Conservation (phyloP, 768 basidiomycete genomes). For the Trametopsis cervina region DNA sequence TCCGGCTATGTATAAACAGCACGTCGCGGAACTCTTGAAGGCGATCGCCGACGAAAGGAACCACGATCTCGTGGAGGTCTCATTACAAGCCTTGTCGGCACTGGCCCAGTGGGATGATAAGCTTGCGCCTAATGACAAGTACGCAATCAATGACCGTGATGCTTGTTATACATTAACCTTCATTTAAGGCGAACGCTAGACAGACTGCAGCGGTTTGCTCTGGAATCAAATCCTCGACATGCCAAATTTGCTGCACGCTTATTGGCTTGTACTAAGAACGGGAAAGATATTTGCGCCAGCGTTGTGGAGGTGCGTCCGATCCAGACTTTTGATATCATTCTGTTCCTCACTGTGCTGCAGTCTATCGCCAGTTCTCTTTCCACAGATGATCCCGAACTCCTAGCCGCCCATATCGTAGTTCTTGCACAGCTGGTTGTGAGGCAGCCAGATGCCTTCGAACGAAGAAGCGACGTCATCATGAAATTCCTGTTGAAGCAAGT, state of each 20-base stretch:
- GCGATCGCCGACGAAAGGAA: constrained; percentile 62
- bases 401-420: constrained; percentile 64
- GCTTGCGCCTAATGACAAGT: constrained; percentile 61
- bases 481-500: constrained; percentile 63
- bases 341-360: constrained; percentile 30
- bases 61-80: constrained; percentile 48
- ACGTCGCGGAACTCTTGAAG: constrained; percentile 71
- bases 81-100: constrained; percentile 72
- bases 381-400: constrained; percentile 37
- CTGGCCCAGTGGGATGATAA: constrained; percentile 53
- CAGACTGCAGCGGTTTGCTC: constrained; percentile 49
- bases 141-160: constrained; percentile 21
- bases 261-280: constrained; percentile 51
- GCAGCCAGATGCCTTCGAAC: constrained; percentile 69
- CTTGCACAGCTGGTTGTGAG: constrained; percentile 69
- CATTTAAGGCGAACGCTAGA: constrained; percentile 58
- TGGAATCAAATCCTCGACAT: constrained; percentile 53
- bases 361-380: constrained; percentile 47
- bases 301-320: constrained; percentile 54
- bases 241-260: constrained; percentile 86
- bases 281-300: constrained; percentile 40
- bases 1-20: constrained; percentile 65
- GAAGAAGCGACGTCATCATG: constrained; percentile 69
- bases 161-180: neutral
- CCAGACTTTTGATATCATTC: neutral